Evolutionary conservation across 108 stramenopile genomes (phyloP).

Genomic region (Nitzschia inconspicua): DNA sequence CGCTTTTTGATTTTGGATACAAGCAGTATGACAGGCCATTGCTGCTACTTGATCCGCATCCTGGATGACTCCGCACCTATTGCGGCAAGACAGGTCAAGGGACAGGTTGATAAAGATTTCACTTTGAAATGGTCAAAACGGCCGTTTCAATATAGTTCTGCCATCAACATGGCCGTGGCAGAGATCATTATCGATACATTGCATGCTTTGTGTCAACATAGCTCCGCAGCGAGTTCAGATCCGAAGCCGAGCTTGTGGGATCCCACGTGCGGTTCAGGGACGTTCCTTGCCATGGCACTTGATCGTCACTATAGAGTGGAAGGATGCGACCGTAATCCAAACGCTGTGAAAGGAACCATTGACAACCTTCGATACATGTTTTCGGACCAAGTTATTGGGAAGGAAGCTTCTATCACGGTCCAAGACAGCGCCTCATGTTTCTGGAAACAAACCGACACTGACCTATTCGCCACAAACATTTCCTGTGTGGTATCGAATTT

Average conservation of each 20-base stretch:
- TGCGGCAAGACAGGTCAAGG: too few species aligned
- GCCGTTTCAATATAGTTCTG: conserved; percentile 73
- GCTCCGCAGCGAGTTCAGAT: background rate
- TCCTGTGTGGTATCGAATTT: conserved; percentile 63
- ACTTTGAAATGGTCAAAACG: conserved; percentile 48
- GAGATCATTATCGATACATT: conserved; percentile 47
- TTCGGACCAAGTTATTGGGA: background rate
- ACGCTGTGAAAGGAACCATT: conserved; percentile 43
- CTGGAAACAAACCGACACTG: background rate
- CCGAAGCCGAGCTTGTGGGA: conserved; percentile 31
- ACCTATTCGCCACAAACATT: conserved; percentile 2
- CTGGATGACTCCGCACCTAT: background rate
- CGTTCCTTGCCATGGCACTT: conserved; percentile 57
- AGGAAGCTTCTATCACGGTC: background rate
- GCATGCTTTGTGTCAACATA: conserved; percentile 6
- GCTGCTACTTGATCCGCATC: conserved; percentile 3
- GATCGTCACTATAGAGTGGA: conserved; percentile 29
- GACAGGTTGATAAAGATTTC: too few species aligned
- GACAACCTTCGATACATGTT: conserved; percentile 47
- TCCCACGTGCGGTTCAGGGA: conserved; percentile 68
- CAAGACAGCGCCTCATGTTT: background rate
- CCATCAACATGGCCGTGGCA: conserved; percentile 53
- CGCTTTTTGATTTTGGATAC: conserved; percentile 39
- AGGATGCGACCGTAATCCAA: conserved; percentile 58
- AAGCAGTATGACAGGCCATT: conserved; percentile 5